These are phyloP conservation scores for Chrysanthemum lavandulifolium DNA, from an alignment of 129 eudicot species.

Conservation along the genomic window DNA sequence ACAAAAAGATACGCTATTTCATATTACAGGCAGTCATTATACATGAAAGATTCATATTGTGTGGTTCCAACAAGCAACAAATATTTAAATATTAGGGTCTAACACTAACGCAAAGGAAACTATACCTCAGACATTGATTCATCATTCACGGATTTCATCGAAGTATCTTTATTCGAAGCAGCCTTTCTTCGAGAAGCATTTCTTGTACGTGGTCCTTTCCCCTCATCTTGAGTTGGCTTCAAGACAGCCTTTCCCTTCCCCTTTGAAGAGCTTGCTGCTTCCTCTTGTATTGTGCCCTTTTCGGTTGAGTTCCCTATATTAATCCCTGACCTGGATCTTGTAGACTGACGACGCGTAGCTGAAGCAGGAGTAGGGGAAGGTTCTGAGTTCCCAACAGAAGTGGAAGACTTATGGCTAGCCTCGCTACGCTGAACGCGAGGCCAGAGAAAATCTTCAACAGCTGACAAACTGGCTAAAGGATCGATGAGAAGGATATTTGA, in stretches of 20 bases:
- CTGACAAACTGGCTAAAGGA: conserved; percentile 79
- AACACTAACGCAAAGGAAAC: background rate
- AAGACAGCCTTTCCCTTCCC: conserved; percentile 84
- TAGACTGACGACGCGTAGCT: conserved; percentile 56
- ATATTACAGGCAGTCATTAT: too few species aligned
- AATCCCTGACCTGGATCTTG: conserved; percentile 63
- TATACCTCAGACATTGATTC: conserved; percentile 80
- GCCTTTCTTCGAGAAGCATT: conserved; percentile 71
- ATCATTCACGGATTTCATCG: conserved; percentile 54
- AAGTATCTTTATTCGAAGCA: conserved; percentile 58
- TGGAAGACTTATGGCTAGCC: conserved; percentile 60
- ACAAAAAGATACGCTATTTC: background rate
- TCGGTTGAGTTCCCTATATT: conserved; percentile 45
- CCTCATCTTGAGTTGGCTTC: conserved; percentile 58
- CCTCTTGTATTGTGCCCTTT: conserved; percentile 52
- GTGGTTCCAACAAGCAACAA: too few species aligned
- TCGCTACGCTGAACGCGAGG: conserved; percentile 75
- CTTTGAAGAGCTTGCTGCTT: conserved; percentile 56
- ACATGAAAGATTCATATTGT: too few species aligned
- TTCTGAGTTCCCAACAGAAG: conserved; percentile 53
- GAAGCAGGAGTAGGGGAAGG: conserved; percentile 59
- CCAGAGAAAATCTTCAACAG: conserved; percentile 87
- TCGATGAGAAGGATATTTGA: conserved; percentile 75
- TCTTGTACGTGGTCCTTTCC: conserved; percentile 73
- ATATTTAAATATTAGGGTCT: too few species aligned